phyloP scores from a whole-genome alignment of 2,329 filamentous ascomycete species.

The Stachybotrys chlorohalonatus region DNA sequence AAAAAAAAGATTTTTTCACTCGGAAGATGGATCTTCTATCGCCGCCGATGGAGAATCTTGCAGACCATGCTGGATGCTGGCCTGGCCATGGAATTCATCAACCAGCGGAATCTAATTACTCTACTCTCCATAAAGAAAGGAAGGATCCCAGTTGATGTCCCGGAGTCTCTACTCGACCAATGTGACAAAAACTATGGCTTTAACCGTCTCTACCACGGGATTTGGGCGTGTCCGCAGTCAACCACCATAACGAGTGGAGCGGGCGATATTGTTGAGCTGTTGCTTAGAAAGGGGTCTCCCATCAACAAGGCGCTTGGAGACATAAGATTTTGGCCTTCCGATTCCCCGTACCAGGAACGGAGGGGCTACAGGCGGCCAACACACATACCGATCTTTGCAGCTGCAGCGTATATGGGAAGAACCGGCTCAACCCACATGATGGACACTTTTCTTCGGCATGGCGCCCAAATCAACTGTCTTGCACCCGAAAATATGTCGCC shows the following conservation, averaged over 20 bases:
- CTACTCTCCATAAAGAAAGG: not conserved
- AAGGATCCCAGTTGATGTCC: not conserved
- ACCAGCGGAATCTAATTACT: too few relatives aligned
- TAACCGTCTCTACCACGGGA: not conserved
- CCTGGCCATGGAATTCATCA: not conserved
- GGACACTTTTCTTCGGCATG: not conserved
- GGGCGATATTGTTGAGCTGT: not conserved
- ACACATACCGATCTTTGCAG: constrained; percentile 2
- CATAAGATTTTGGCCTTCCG: too few relatives aligned
- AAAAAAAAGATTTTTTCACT: not conserved
- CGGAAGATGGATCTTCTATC: not conserved
- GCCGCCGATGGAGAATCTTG: not conserved
- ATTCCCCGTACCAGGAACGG: not conserved
- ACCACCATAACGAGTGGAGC: not conserved
- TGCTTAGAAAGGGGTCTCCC: not conserved
- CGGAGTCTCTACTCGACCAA: not conserved
- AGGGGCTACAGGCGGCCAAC: not conserved
- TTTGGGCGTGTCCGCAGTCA: not conserved
- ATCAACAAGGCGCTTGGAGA: not conserved
- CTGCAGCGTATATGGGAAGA: constrained; percentile 1
- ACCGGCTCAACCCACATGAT: constrained; percentile 1
- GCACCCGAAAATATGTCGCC: not conserved
- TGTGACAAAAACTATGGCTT: not conserved
- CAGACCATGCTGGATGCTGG: not conserved
- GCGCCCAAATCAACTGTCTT: constrained; percentile 1